phyloP scores from a whole-genome alignment of 495 filamentous ascomycete genomes.

The Penicillium canariense region DNA sequence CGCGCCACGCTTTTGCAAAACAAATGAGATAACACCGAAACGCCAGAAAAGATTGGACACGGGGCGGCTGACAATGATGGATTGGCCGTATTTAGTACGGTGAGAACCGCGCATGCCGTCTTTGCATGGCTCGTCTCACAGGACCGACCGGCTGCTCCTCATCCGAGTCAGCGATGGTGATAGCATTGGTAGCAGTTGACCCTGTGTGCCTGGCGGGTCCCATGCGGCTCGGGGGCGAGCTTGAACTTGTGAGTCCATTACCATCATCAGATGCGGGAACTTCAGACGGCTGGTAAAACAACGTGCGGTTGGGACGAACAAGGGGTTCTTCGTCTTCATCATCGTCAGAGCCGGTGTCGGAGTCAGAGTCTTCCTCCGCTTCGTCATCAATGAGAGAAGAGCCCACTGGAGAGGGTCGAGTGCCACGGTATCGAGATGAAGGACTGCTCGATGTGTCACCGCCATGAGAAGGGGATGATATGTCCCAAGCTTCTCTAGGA shows the following conservation, averaged over 20 bases:
- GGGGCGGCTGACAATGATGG: not conserved
- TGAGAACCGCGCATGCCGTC: conserved; percentile 21
- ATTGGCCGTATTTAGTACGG: conserved; percentile 20
- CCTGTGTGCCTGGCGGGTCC: conserved; percentile 1
- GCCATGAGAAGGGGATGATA: not conserved
- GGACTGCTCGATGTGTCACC: not conserved
- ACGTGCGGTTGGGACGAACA: not conserved
- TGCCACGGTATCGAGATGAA: conserved; percentile 3
- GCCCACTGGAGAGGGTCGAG: not conserved
- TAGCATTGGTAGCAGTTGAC: conserved; percentile 11
- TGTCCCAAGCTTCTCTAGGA: not conserved
- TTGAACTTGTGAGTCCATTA: conserved; percentile 1
- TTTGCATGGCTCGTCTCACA: conserved; percentile 20
- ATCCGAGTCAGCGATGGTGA: conserved; percentile 30
- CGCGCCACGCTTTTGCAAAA: conserved; percentile 19
- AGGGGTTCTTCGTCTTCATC: conserved; percentile 14
- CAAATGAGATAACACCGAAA: conserved; percentile 3
- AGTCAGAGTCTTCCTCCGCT: conserved; percentile 15
- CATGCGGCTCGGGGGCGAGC: conserved; percentile 12
- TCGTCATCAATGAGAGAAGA: not conserved
- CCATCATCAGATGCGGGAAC: conserved; percentile 7
- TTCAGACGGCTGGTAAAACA: not conserved
- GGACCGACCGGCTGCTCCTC: conserved; percentile 29
- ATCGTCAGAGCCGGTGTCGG: not conserved
- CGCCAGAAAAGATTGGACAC: not conserved